Evolutionary conservation across 2,329 filamentous ascomycete genomes (phyloP), one percentile per base, ranked within the genome.

Genomic region (Aspergillus sp.): DNA sequence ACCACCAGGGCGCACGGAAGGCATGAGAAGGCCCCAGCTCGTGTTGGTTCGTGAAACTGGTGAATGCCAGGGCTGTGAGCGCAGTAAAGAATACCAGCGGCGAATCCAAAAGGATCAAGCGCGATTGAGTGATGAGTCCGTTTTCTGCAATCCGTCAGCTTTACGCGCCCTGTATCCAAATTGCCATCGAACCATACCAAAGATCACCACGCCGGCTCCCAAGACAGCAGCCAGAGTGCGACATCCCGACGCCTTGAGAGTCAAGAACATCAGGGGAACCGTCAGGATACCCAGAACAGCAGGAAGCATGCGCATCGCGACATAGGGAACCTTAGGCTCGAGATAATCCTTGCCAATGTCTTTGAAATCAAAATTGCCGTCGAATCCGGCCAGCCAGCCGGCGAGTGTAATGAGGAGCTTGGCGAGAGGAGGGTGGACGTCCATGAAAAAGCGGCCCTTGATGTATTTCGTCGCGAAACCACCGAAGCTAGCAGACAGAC

Each of bases 371-470:
- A 99, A 99, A 64, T 92, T 84, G 65, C 95, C 95, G 73, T 97
- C 86, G 76, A 98, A 99, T 56, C 95, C 95, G 70, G 93, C 95
- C 64, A 97, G 79, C 88, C 90, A 99, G 68, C 94, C 95, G 64
- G 93, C 92, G 61, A 99, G 86, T 55, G 95, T 96, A 71, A 99
- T 94, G 67, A 99, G 87, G 74, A 99, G 87, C 82, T 99, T 99
- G 66, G 95, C 95, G 61, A 99, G 84, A 50, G 95, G 95, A 32
- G 95, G 95, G 75, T 99, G 95, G n/a, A 99, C 95, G 75, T 99
- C 95, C 95, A 99, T 99, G 78, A 99, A 99, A 85, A 99, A 99
- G 75, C 85, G 90, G 72, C 95, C 95, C 83, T 99, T 98, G 84
- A 99, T 98, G 78, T 99, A 99, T 79, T 99, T 99, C 69, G 90